Conservation (phyloP, 2,329 filamentous ascomycete species). For the Monosporascus sp. region DNA sequence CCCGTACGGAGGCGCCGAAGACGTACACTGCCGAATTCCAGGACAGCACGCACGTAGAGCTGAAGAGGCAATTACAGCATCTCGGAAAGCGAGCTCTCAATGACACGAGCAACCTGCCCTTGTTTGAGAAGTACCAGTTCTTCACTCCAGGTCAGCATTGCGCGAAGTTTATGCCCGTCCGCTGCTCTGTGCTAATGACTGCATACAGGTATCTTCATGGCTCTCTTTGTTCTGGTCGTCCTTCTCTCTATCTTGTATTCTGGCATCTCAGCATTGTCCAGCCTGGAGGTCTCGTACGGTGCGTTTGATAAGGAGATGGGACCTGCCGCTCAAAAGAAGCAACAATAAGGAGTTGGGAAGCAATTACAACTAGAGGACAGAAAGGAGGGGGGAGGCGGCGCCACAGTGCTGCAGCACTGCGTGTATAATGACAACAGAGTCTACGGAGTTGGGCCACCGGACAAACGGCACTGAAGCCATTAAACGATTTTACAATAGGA, state of each 20-base stretch:
- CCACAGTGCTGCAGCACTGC: not conserved
- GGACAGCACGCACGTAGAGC: slow-evolving; percentile 61
- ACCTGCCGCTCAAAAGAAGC: slow-evolving; percentile 81
- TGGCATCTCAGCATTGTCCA: slow-evolving; percentile 69
- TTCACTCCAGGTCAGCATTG: slow-evolving; percentile 68
- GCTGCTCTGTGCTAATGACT: slow-evolving; percentile 4
- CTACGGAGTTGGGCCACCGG: slow-evolving; percentile 1
- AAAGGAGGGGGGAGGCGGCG: not conserved
- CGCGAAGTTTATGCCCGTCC: slow-evolving; percentile 19
- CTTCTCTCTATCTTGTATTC: slow-evolving; percentile 74
- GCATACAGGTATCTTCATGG: slow-evolving; percentile 78
- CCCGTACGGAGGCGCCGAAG: slow-evolving; percentile 37
- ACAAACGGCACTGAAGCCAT: no score
- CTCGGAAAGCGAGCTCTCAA: slow-evolving; percentile 33
- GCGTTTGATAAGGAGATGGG: slow-evolving; percentile 97
- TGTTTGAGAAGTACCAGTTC: slow-evolving; percentile 94
- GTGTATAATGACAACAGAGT: slow-evolving; percentile 8
- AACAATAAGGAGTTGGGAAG: slow-evolving; percentile 36
- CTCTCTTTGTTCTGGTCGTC: slow-evolving; percentile 63
- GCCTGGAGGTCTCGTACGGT: slow-evolving; percentile 84
- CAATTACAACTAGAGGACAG: not conserved
- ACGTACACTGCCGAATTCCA: slow-evolving; percentile 63
- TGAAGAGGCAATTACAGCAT: slow-evolving; percentile 56
- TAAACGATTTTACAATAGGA: no score
- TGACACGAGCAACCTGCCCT: slow-evolving; percentile 40